phyloP scores from a whole-genome alignment of 2,329 filamentous ascomycete genomes.

The Arthrobotrys iridis region DNA sequence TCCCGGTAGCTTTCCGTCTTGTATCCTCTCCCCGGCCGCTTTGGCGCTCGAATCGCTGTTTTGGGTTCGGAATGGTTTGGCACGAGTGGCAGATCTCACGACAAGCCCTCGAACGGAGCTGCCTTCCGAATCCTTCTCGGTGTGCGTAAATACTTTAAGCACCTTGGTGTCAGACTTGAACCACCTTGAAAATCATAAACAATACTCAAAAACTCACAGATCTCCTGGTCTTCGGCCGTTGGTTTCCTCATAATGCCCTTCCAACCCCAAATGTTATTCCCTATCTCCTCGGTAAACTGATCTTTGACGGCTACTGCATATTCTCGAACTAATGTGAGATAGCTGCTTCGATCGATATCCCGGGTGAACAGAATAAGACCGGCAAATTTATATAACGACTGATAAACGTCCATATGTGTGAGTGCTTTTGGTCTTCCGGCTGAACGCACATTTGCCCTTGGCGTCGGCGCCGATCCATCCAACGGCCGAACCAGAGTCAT shows the following conservation, averaged over 20 bases:
- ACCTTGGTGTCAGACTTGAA: not conserved
- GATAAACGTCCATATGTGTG: constrained; percentile 41
- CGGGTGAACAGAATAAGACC: constrained; percentile 87
- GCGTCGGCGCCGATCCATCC: constrained; percentile 69
- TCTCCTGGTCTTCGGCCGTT: constrained; percentile 78
- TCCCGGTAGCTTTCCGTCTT: constrained; percentile 65
- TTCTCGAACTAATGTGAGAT: constrained; percentile 36
- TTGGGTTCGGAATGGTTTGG: constrained; percentile 76
- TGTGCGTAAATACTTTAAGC: constrained; percentile 76
- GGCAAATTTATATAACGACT: constrained; percentile 81
- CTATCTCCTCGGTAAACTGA: constrained; percentile 84
- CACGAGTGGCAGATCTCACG: constrained; percentile 88
- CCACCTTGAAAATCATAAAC: not conserved
- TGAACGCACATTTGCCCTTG: constrained; percentile 72
- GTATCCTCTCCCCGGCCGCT: constrained; percentile 67
- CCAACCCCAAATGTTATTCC: constrained; percentile 79
- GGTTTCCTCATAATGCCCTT: constrained; percentile 80
- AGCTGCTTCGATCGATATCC: constrained; percentile 82
- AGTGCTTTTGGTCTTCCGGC: constrained; percentile 60
- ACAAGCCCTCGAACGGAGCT: constrained; percentile 86
- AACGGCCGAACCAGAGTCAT: constrained; percentile 58
- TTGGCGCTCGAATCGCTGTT: constrained; percentile 69
- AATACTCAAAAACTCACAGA: constrained; percentile 62
- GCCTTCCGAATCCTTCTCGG: constrained; percentile 86
- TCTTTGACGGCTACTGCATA: constrained; percentile 68